Evolutionary conservation across 805 yeast species (phyloP).

Genomic region (Metschnikowia shivogae): DNA sequence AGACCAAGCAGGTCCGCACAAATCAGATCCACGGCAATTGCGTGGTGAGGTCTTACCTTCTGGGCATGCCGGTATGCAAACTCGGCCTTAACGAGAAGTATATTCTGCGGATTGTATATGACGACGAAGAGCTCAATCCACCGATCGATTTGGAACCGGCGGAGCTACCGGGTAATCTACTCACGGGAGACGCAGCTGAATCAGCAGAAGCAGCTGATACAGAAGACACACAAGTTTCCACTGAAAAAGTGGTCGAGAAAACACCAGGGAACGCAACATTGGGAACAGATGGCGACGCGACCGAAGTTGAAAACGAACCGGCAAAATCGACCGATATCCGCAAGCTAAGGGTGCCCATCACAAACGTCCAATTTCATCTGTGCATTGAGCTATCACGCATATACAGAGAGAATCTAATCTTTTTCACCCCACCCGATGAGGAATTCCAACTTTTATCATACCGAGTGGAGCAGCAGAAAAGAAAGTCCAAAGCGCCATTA

Average conservation of each 20-base stretch:
- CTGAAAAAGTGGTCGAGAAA: too few relatives aligned
- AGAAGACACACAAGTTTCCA: too few relatives aligned
- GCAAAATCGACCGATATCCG: not conserved
- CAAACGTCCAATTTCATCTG: conserved; percentile 45
- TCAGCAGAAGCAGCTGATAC: not conserved
- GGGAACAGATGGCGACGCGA: conserved; percentile 4
- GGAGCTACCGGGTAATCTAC: conserved; percentile 10
- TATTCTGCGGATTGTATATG: conserved; percentile 32
- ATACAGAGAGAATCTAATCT: conserved; percentile 62
- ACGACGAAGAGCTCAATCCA: conserved; percentile 12
- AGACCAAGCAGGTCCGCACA: conserved; percentile 21
- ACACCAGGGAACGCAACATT: not conserved
- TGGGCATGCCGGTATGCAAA: conserved; percentile 43
- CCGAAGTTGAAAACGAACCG: not conserved
- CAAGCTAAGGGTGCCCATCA: conserved; percentile 26
- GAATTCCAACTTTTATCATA: conserved; percentile 36
- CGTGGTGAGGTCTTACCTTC: conserved; percentile 34
- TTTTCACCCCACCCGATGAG: conserved; percentile 82
- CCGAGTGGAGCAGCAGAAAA: conserved; percentile 40
- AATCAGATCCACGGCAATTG: conserved; percentile 36
- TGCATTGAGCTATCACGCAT: conserved; percentile 74
- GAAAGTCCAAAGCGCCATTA: conserved; percentile 37
- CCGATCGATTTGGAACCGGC: not conserved
- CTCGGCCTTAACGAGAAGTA: conserved; percentile 38
- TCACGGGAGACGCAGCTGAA: conserved; percentile 4